phyloP scores from a whole-genome alignment of 139 green algal genomes.

The Axilococcus clingmanii region DNA sequence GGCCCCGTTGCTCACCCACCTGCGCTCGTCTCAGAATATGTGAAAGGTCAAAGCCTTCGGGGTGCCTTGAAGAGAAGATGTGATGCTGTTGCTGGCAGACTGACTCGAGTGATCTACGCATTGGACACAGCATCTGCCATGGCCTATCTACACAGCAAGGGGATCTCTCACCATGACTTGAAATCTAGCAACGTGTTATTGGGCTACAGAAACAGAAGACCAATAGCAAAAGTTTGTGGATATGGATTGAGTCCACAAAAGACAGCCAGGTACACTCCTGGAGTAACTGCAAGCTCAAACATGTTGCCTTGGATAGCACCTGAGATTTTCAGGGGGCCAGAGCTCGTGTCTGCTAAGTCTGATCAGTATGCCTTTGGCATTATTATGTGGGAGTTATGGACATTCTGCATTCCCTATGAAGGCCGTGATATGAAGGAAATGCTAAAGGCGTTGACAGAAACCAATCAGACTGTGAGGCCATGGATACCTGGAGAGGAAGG shows the following conservation, averaged over 20 bases:
- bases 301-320: slow-evolving; percentile 23
- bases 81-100: slow-evolving; percentile 1
- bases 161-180: slow-evolving; percentile 16
- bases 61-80: not conserved
- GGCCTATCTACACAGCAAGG: slow-evolving; percentile 10
- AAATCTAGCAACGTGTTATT: slow-evolving; percentile 16
- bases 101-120: slow-evolving; percentile 15
- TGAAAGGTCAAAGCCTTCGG: slow-evolving; percentile 27
- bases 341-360: not conserved
- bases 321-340: slow-evolving; percentile 8
- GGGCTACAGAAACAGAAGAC: slow-evolving; percentile 16
- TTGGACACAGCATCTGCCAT: slow-evolving; percentile 7
- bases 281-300: not conserved
- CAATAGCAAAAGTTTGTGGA: slow-evolving; percentile 14
- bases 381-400: slow-evolving; percentile 21
- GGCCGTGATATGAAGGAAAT: not conserved
- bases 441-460: not conserved
- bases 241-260: slow-evolving; percentile 13
- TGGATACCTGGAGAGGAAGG: no score
- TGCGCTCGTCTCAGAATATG: slow-evolving; percentile 45
- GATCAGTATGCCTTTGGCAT: slow-evolving; percentile 18
- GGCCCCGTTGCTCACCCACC: slow-evolving; percentile 11
- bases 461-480: slow-evolving; percentile 7
- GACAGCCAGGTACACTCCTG: slow-evolving; percentile 2
- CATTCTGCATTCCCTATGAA: slow-evolving; percentile 6